Percentiles rank a stretch among this genome's conserved stretches.
These are phyloP conservation scores for Rhizopus microsporus DNA, from an alignment of 371 early-diverging fungal genomes.

Conservation along the genomic window DNA sequence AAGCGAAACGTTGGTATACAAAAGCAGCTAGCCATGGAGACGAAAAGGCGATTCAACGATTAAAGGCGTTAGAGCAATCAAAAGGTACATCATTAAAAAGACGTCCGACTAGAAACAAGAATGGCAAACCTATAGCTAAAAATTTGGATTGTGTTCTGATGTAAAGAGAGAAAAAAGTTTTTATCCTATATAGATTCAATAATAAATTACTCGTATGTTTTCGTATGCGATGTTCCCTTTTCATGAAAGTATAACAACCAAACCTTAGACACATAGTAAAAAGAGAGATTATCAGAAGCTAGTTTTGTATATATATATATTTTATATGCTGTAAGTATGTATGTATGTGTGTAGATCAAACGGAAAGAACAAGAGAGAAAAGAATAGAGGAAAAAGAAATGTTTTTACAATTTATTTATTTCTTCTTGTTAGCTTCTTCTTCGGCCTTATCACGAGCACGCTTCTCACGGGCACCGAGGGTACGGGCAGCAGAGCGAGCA, in stretches of 20 bases:
- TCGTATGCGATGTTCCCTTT: no score
- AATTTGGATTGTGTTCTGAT: conserved; percentile 38
- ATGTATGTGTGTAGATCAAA: no score
- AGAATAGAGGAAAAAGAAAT: no score
- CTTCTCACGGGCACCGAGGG: conserved; percentile 84
- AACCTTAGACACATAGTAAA: no score
- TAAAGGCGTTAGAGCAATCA: conserved; percentile 62
- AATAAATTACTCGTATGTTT: neutral
- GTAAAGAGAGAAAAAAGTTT: conserved; percentile 18
- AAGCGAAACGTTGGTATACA: conserved; percentile 74
- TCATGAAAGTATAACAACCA: no score
- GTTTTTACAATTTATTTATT: conserved; percentile 15
- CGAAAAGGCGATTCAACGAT: conserved; percentile 64
- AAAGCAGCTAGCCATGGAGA: conserved; percentile 75
- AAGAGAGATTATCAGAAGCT: no score
- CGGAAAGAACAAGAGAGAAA: no score
- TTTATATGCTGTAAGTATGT: no score
- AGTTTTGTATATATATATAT: no score
- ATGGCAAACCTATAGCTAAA: conserved; percentile 27
- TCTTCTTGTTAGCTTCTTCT: conserved; percentile 79
- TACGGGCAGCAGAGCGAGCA: conserved; percentile 83
- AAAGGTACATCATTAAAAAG: conserved; percentile 31
- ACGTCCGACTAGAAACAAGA: conserved; percentile 33
- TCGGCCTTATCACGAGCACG: conserved; percentile 82
- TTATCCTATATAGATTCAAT: neutral